Conservation (phyloP, 192 early-diverging fungal species). For the Coemansia interrupta region DNA sequence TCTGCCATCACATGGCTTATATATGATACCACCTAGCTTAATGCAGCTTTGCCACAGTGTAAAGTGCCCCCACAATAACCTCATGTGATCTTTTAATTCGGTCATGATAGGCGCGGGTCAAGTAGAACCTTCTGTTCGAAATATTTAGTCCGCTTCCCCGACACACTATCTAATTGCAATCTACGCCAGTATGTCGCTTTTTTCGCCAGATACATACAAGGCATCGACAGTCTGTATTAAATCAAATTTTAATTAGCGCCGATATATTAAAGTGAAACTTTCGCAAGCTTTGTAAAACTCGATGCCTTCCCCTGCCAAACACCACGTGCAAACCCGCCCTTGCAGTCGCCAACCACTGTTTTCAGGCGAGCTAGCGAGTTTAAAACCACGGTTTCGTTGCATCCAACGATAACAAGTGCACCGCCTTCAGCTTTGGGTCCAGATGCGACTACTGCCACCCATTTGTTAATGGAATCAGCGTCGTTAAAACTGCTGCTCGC, state of each 20-base stretch:
- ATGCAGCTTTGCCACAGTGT: too few species aligned
- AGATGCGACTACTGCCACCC: constrained; percentile 18
- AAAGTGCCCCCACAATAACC: too few species aligned
- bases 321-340: constrained; percentile 24
- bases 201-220: too few species aligned
- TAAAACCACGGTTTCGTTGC: constrained; percentile 1
- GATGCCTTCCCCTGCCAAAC: constrained; percentile 25
- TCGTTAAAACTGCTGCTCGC: neutral
- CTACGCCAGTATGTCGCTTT: too few species aligned
- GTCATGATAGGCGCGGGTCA: too few species aligned
- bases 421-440: constrained; percentile 23
- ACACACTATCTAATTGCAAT: too few species aligned
- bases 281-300: constrained; percentile 11
- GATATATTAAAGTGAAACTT: neutral
- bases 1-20: too few species aligned
- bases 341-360: constrained; percentile 13
- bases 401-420: constrained; percentile 15
- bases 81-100: too few species aligned
- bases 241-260: neutral
- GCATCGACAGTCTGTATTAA: neutral
- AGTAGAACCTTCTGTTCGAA: too few species aligned
- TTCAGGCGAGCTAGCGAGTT: constrained; percentile 9
- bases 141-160: too few species aligned
- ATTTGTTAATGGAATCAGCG: neutral
- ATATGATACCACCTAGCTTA: too few species aligned